Evolutionary conservation across 306 rosid species (phyloP).

Genomic region (Prunus fruticosa): DNA sequence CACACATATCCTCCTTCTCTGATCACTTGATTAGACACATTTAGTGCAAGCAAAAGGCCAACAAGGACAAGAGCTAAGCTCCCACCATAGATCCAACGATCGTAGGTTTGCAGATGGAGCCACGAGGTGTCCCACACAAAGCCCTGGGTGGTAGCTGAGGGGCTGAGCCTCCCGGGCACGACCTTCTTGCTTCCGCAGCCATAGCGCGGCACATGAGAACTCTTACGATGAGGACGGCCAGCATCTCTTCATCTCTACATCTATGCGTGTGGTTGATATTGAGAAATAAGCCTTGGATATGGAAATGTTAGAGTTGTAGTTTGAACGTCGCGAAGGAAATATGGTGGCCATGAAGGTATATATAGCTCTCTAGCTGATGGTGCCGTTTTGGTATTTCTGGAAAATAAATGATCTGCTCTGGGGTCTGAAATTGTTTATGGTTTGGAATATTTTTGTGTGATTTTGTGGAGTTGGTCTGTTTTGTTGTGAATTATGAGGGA

Average conservation of each 20-base stretch:
- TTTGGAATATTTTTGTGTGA: background rate
- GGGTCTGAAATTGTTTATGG: background rate
- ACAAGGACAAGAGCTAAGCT: constrained; percentile 17
- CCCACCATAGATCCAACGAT: constrained; percentile 4
- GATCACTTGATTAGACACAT: background rate
- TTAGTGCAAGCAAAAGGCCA: constrained; percentile 16
- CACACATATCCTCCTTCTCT: background rate
- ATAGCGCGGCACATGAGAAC: constrained; percentile 8
- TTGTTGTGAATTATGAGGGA: too few species aligned
- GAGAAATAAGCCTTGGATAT: background rate
- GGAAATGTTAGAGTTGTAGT: background rate
- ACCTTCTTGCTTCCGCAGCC: background rate
- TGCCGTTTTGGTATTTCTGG: background rate
- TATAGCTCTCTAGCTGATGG: background rate
- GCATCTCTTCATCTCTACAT: constrained; percentile 20
- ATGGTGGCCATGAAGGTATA: background rate
- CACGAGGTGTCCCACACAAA: background rate
- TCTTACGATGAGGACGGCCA: background rate
- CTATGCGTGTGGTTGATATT: background rate
- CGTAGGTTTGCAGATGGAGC: background rate
- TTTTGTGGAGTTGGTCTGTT: background rate
- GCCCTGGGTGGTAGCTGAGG: background rate
- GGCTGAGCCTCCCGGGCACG: background rate
- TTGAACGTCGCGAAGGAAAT: constrained; percentile 2
- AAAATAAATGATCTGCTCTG: background rate